A percentile compares a stretch with the other conserved stretches of the same genome.
Evolutionary conservation across 495 filamentous ascomycete genomes (phyloP).

Genomic region (Parathielavia hyrcaniae): DNA sequence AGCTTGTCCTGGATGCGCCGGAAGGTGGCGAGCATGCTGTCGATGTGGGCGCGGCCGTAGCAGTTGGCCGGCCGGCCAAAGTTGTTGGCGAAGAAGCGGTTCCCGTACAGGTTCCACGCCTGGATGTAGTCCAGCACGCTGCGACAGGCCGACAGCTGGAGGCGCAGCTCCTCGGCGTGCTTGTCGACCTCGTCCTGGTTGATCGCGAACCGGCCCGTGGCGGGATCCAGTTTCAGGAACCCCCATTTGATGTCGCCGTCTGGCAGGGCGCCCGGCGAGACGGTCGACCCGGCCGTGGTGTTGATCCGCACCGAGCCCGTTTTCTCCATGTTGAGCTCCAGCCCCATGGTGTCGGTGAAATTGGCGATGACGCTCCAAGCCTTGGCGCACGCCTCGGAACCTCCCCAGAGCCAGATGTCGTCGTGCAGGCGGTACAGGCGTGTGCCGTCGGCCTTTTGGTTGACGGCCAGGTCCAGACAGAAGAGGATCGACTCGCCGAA

Average conservation of each 20-base stretch:
- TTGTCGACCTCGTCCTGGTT: slow-evolving; percentile 54
- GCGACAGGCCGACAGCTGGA: slow-evolving; percentile 47
- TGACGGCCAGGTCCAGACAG: slow-evolving; percentile 61
- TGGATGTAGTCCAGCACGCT: slow-evolving; percentile 58
- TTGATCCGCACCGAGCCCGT: slow-evolving; percentile 48
- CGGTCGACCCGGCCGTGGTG: slow-evolving; percentile 11
- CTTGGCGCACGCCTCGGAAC: slow-evolving; percentile 47
- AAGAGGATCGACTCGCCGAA: slow-evolving; percentile 59
- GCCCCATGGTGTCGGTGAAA: slow-evolving; percentile 50
- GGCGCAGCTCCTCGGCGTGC: slow-evolving; percentile 55
- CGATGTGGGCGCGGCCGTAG: slow-evolving; percentile 57
- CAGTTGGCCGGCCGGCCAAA: slow-evolving; percentile 59
- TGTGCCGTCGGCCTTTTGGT: slow-evolving; percentile 46
- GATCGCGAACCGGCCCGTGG: slow-evolving; percentile 52
- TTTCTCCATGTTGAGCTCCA: slow-evolving; percentile 55
- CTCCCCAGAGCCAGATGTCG: slow-evolving; percentile 65
- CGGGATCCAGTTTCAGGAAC: slow-evolving; percentile 53
- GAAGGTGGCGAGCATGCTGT: slow-evolving; percentile 56
- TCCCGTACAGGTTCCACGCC: slow-evolving; percentile 60
- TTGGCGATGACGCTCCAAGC: slow-evolving; percentile 54
- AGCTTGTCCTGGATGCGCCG: slow-evolving; percentile 52
- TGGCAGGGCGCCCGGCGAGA: slow-evolving; percentile 37
- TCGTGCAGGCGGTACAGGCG: slow-evolving; percentile 61
- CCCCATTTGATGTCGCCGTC: slow-evolving; percentile 56
- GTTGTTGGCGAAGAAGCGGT: slow-evolving; percentile 57